Evolutionary conservation across 1,139 yeast genomes (phyloP).

Genomic region (Suhomyces anneliseae): DNA sequence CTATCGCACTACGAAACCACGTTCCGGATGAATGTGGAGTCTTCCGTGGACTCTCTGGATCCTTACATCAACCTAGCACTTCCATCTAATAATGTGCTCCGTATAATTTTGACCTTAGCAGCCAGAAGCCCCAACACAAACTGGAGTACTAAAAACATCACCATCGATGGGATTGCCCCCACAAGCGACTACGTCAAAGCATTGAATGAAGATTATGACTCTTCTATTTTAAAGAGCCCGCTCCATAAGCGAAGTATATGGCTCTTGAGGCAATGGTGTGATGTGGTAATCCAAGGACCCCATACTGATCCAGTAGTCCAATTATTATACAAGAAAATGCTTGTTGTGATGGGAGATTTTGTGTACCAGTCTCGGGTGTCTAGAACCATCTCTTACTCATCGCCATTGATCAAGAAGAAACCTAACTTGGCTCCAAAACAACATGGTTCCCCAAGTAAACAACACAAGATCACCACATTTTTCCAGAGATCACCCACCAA

Average conservation of each 20-base stretch:
- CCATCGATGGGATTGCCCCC: slow-evolving; percentile 21
- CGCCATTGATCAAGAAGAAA: slow-evolving; percentile 8
- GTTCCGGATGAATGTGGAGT: slow-evolving; percentile 12
- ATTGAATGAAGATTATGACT: slow-evolving; percentile 21
- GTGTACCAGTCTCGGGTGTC: slow-evolving; percentile 11
- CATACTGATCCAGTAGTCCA: slow-evolving; percentile 2
- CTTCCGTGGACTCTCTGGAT: background rate
- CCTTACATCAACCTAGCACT: slow-evolving; percentile 9
- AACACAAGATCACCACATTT: slow-evolving; percentile 14
- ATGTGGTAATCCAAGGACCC: background rate
- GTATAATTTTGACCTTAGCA: slow-evolving; percentile 34
- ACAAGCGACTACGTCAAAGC: slow-evolving; percentile 21
- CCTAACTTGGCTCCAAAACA: background rate
- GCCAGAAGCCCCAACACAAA: slow-evolving; percentile 28
- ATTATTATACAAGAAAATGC: slow-evolving; percentile 6
- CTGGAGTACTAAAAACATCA: slow-evolving; percentile 21
- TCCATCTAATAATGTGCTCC: slow-evolving; percentile 28
- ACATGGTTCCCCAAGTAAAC: slow-evolving; percentile 12
- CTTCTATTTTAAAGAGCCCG: slow-evolving; percentile 21
- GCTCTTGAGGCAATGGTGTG: slow-evolving; percentile 18
- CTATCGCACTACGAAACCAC: slow-evolving; percentile 27
- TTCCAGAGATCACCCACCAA: slow-evolving; percentile 10
- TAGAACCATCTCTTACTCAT: slow-evolving; percentile 3
- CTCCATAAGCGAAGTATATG: slow-evolving; percentile 23
- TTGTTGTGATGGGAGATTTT: slow-evolving; percentile 12